Percentiles rank a stretch among this genome's conserved stretches.
Conservation (phyloP, 805 yeast species). For the Candida nitratophila region DNA sequence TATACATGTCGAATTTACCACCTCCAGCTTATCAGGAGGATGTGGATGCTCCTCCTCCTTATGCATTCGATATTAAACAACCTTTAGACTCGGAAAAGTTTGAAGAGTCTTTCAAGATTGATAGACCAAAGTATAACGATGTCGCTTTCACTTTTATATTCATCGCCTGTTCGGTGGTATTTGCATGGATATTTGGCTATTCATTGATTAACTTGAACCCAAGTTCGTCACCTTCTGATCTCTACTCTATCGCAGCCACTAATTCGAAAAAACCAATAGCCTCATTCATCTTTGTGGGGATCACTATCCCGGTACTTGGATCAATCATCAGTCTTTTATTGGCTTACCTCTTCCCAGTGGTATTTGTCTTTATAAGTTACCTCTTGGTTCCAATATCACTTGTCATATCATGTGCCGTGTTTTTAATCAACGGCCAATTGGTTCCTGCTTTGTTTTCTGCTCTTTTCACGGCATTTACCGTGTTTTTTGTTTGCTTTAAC, state of each 20-base stretch:
- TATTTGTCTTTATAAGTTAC: constrained; percentile 23
- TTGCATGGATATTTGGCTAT: constrained; percentile 24
- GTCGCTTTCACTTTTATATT: constrained; percentile 57
- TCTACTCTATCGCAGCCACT: neutral
- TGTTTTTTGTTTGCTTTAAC: constrained; percentile 18
- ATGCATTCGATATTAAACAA: constrained; percentile 20
- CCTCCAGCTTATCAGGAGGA: constrained; percentile 8
- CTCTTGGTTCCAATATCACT: constrained; percentile 19
- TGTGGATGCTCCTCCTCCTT: constrained; percentile 18
- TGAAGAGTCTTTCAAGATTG: constrained; percentile 63
- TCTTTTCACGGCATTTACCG: constrained; percentile 12
- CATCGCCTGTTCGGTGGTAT: constrained; percentile 44
- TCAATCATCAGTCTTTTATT: constrained; percentile 14
- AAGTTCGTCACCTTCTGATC: neutral
- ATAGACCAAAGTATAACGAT: constrained; percentile 61
- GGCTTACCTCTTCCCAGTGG: constrained; percentile 21
- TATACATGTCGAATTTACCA: neutral
- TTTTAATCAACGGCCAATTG: constrained; percentile 13
- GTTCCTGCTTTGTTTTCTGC: constrained; percentile 12
- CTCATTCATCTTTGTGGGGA: constrained; percentile 7
- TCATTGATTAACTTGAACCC: constrained; percentile 1
- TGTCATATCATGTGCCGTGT: constrained; percentile 15
- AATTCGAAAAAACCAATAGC: constrained; percentile 1
- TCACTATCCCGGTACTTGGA: constrained; percentile 14
- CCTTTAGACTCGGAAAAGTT: constrained; percentile 35